Percentiles rank a stretch among this genome's conserved stretches.
These are phyloP conservation scores for Anaeramoeba ignava DNA, from an alignment of 78 protist species.

Conservation along the genomic window DNA sequence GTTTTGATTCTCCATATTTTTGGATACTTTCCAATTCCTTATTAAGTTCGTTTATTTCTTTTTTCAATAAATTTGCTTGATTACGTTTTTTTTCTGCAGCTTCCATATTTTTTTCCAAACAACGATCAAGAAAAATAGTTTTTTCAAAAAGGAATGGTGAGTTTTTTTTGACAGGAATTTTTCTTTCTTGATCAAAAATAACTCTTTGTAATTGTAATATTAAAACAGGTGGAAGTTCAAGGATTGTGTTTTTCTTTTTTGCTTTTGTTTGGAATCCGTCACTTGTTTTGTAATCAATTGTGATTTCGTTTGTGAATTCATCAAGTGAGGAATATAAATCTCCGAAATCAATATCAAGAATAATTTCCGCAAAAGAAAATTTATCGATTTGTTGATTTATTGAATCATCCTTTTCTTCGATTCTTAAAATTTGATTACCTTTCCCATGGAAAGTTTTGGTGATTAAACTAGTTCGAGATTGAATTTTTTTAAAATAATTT, in stretches of 20 bases:
- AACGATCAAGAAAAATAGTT: background rate
- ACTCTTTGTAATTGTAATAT: background rate
- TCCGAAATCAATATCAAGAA: background rate
- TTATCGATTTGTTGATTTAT: background rate
- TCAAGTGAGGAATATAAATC: background rate
- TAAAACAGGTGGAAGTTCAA: background rate
- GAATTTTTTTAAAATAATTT: background rate
- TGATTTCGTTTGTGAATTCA: background rate
- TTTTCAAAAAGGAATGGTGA: background rate
- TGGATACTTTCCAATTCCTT: background rate
- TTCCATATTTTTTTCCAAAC: background rate
- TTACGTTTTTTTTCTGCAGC: background rate
- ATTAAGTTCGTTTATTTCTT: background rate
- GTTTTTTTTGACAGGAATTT: background rate
- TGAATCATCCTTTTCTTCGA: background rate
- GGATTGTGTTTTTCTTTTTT: background rate
- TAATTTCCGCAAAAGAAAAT: background rate
- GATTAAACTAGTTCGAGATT: background rate
- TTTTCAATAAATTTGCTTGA: background rate
- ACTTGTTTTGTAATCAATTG: background rate
- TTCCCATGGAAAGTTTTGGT: background rate
- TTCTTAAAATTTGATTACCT: background rate
- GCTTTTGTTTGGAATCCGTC: background rate
- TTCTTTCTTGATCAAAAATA: background rate
- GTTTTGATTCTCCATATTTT: no score